Conservation (phyloP, 169 alveolate species). For the Cyclospora cayetanensis region DNA sequence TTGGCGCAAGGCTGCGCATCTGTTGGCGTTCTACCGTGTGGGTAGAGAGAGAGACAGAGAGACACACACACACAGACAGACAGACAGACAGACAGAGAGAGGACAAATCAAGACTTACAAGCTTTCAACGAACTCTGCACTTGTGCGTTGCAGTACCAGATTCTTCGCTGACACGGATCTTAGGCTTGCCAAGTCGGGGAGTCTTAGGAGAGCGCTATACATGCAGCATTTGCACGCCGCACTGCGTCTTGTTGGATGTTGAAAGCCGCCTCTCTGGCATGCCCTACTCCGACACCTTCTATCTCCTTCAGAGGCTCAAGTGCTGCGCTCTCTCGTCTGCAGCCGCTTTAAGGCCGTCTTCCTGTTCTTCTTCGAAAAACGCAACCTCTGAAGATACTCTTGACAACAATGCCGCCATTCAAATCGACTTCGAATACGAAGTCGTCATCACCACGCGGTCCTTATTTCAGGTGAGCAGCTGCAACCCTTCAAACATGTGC, state of each 20-base stretch:
- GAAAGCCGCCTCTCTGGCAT: background rate
- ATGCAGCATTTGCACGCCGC: background rate
- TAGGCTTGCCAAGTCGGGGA: background rate
- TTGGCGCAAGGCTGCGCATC: no score
- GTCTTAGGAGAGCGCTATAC: background rate
- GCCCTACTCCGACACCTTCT: background rate
- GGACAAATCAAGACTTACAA: no score
- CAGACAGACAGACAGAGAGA: no score
- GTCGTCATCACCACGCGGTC: background rate
- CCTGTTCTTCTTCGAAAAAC: no score
- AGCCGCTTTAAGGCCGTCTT: background rate
- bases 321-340: background rate
- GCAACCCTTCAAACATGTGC: no score
- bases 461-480: background rate
- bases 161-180: background rate
- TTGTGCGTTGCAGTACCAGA: background rate
- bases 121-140: no score
- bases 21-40: no score
- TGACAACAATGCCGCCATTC: no score
- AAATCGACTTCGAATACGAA: background rate
- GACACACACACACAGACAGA: no score
- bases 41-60: no score
- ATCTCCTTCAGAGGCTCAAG: background rate
- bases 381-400: no score
- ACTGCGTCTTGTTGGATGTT: background rate